A percentile compares a stretch with the other conserved stretches of the same genome.
Evolutionary conservation across 1,139 yeast genomes (phyloP).

Genomic region (Nakaseomyces nivariensis): DNA sequence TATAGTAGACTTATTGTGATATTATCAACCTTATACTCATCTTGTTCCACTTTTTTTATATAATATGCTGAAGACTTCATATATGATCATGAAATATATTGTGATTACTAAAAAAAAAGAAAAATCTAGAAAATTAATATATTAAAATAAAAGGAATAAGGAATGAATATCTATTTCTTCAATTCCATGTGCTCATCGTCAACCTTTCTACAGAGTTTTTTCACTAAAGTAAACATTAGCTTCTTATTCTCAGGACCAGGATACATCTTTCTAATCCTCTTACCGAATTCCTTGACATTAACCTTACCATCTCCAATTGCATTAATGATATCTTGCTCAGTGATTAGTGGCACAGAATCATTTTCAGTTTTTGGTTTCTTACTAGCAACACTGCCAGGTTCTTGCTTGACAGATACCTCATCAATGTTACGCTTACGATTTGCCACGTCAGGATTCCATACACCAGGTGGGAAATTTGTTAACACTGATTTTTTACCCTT

Average conservation of each 20-base stretch:
- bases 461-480: conserved; percentile 64
- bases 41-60: too few relatives aligned
- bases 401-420: conserved; percentile 10
- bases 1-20: too few relatives aligned
- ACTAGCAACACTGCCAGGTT: conserved; percentile 8
- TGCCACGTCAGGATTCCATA: conserved; percentile 68
- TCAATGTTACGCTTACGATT: conserved; percentile 34
- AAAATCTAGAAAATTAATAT: too few relatives aligned
- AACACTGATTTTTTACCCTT: conserved; percentile 56
- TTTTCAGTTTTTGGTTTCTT: conserved; percentile 23
- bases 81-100: too few relatives aligned
- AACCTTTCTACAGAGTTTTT: conserved; percentile 51
- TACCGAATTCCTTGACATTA: conserved; percentile 55
- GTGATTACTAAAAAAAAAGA: too few relatives aligned
- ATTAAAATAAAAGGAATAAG: not conserved
- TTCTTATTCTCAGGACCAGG: conserved; percentile 57
- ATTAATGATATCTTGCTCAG: conserved; percentile 61
- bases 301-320: conserved; percentile 37
- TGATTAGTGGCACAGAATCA: conserved; percentile 32
- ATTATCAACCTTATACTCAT: too few relatives aligned
- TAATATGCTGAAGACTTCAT: too few relatives aligned
- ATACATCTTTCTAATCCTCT: conserved; percentile 50
- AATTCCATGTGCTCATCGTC: conserved; percentile 58
- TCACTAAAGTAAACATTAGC: conserved; percentile 57
- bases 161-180: conserved; percentile 31